A percentile compares a stretch with the other conserved stretches of the same genome.
phyloP scores from a whole-genome alignment of 805 yeast species.

The Starmerella stigmatis region DNA sequence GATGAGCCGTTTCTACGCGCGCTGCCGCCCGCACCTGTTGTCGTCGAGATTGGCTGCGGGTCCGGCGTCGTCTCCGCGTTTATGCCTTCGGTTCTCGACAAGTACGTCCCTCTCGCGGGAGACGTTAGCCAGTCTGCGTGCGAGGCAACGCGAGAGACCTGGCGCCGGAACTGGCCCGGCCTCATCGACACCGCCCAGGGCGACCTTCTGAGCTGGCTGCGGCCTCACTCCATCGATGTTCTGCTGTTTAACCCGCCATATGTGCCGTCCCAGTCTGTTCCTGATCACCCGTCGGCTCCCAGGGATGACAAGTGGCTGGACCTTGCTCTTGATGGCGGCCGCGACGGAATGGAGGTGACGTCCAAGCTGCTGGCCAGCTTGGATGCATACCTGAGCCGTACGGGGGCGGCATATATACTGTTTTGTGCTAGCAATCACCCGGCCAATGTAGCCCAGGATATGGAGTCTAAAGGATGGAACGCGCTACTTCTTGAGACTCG shows the following conservation, averaged over 20 bases:
- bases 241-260: slow-evolving; percentile 92
- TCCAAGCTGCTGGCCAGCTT: slow-evolving; percentile 47
- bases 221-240: slow-evolving; percentile 46
- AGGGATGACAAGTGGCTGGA: slow-evolving; percentile 62
- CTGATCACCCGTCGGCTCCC: slow-evolving; percentile 39
- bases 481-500: slow-evolving; percentile 48
- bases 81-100: slow-evolving; percentile 48
- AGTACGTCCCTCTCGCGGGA: slow-evolving; percentile 48
- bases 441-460: slow-evolving; percentile 40
- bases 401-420: slow-evolving; percentile 75
- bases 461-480: slow-evolving; percentile 45
- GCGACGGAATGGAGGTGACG: slow-evolving; percentile 83
- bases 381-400: slow-evolving; percentile 39
- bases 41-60: slow-evolving; percentile 83
- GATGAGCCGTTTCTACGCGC: slow-evolving; percentile 35
- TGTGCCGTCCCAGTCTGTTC: slow-evolving; percentile 77
- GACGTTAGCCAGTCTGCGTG: slow-evolving; percentile 80
- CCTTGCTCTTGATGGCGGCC: slow-evolving; percentile 81
- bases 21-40: slow-evolving; percentile 37
- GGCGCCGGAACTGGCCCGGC: slow-evolving; percentile 26
- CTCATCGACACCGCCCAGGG: slow-evolving; percentile 49
- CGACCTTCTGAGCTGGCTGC: slow-evolving; percentile 32
- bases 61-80: slow-evolving; percentile 84
- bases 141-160: slow-evolving; percentile 40
- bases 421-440: slow-evolving; percentile 91